Base-by-base conservation (phyloP, 2,329 filamentous ascomycete genomes). In the Hymenoscyphus fructigenus region DNA sequence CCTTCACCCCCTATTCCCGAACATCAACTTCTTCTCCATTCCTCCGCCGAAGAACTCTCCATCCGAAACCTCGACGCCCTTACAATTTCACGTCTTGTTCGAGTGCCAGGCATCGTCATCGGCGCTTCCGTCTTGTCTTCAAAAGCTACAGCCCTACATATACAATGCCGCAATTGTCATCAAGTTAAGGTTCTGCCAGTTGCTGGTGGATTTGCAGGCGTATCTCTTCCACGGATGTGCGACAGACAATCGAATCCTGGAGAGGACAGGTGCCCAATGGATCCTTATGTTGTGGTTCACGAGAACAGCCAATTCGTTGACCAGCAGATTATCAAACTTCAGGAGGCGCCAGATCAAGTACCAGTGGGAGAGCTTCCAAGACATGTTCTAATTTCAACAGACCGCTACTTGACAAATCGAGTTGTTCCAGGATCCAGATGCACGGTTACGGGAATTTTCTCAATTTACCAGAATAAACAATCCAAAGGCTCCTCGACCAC, bases 41-140 rank as follows among this genome's bases (percentile, higher is more conserved):
- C 95, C 60, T 91, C 89, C 65, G 93, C 93, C 69, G 90, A 94
- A 61, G 89, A 96, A 76, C 92, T 93, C 34, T 95, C 94, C 0
- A 98, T 99, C 72, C 91, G 95, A 69, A 93, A 97, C 71, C 85
- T 99, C 47, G 95, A 96, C 73, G 96, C 95, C 9, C 90, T 91
- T 68, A 94, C 92, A 68, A 96, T 99, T 71, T 93, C 94, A 5
- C 89, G 93, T 71, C 89, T 99, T n/a, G 94, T 99, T 47, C 88
- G 94, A 64, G 96, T 99, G 64, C 95, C 95, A 0, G 96, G 95
- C 60, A 99, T 99, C 69, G 92, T 99, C 66, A 99, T 99, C 70
- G 94, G 95, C 57, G 95, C 95, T 57, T 97, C 94, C 0, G 96
- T 96, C 20, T 90, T 98, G 77, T 97, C 93, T 1, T 98, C 94